Conservation (phyloP, 2,329 filamentous ascomycete species). For the Fusarium goolgardi region DNA sequence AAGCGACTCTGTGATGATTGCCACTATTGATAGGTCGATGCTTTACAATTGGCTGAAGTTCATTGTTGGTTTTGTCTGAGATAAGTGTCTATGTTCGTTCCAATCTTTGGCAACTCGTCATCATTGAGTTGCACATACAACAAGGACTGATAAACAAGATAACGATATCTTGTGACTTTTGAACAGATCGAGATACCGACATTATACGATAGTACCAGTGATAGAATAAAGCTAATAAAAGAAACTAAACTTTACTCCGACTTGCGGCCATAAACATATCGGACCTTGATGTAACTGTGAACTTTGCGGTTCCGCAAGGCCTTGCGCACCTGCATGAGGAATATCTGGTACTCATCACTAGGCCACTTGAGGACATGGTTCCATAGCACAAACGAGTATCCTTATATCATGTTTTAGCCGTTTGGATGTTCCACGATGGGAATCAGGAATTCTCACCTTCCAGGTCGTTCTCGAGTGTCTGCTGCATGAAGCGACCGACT, state of each 20-base stretch:
- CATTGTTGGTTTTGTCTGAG: neutral
- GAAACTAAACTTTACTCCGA: neutral
- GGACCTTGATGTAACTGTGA: slow-evolving; percentile 35
- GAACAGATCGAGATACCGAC: fast-evolving
- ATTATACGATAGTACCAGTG: too few species aligned
- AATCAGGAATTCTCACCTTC: slow-evolving; percentile 2
- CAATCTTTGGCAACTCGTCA: neutral
- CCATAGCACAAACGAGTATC: slow-evolving; percentile 31
- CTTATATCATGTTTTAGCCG: neutral
- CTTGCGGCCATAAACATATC: slow-evolving; percentile 40
- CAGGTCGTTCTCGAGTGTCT: slow-evolving; percentile 30
- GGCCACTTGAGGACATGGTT: slow-evolving; percentile 39
- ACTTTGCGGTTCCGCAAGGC: slow-evolving; percentile 33
- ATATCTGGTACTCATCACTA: slow-evolving; percentile 37
- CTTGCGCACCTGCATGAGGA: slow-evolving; percentile 37
- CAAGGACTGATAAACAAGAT: neutral
- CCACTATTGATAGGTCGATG: neutral
- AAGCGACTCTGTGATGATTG: neutral
- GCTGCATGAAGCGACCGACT: slow-evolving; percentile 30
- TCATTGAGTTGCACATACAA: neutral
- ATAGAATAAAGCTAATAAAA: too few species aligned
- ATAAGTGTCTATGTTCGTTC: neutral
- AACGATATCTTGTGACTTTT: neutral
- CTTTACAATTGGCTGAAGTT: neutral
- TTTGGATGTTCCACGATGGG: fast-evolving